Evolutionary conservation across 1,139 yeast species (phyloP), one percentile per base, ranked within the genome.

Genomic region (Casaregolazyma suthepensis): DNA sequence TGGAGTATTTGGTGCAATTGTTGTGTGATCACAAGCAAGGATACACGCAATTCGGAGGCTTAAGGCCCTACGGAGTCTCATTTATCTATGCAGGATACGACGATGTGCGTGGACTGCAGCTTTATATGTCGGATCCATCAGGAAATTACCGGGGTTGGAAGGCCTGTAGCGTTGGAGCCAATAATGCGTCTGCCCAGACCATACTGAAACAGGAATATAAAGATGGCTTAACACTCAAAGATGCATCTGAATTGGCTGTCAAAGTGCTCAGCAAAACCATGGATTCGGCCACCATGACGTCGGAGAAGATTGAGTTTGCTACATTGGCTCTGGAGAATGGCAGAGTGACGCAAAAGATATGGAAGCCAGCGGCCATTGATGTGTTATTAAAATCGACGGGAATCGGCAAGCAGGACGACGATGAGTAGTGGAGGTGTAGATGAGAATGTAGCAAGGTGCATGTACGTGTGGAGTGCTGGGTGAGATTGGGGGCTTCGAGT

Each of bases 131-230:
- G 19, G 93, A 94, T 68, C 99, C 99, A 13, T 87, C 96, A 0
- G 99, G 99, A 40, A 94, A 94, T 72, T 94, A 90, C 69, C 83
- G 95, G 42, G 99, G 99, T 26, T 94, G 99, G 99, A 90, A 87
- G 71, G 99, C 99, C 46, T 91, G 97, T 45, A 81, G 91, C 64
- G 93, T 93, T 59, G 99, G 99, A 44, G 96, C 98, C 54, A 94
- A 93, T 73, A 91, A 89, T 60, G 82, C 96, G 4, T 91, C 96
- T 46, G 97, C 98, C 1, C 99, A 94, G 73, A 91, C 99, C 1
- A 75, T 94, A 60, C 78, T 94, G 67, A 94, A 93, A 72, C 96
- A 91, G 74, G 99, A 94, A 66, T 94, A 87, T 74, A 89, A 87
- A 67, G 94, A 88, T 62, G 53, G 53, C 15, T 26, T 52, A 5